Evolutionary conservation across 768 basidiomycete genomes (phyloP), one percentile per base, ranked within the genome.

Genomic region (Hygrocybe punicea): DNA sequence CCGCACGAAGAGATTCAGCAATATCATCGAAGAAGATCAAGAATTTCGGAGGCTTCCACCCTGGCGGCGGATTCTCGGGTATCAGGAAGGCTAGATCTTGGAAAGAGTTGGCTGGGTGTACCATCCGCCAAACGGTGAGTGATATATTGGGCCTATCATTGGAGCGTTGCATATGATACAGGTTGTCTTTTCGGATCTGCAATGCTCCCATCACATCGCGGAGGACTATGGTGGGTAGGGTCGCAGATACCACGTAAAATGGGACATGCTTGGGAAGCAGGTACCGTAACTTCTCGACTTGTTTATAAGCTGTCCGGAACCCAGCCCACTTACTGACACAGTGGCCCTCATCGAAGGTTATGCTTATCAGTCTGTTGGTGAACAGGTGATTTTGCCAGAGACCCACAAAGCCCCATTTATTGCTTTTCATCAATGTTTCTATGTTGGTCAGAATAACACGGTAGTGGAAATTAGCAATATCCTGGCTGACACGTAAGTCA

Each of bases 281-380:
- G 56, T 63, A 68, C 1, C 63, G 67, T 2, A 74, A 42, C 2
- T 53, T 56, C 6, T 63, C 62, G 2, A 72, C 24, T 10, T 65
- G 51, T n/a, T 36, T 45, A 55, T 77, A 79, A n/a, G 73, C 70
- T 3, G 62, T 63, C 0, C 73, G 62, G 58, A 79, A 78, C 10
- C 45, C 53, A 0, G 67, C 68, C 77, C 77, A 78, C 45, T 68
- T 62, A n/a, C 65, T 72, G 17, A 75, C 66, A 51, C 75, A 76
- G 46, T 79, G 76, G 0, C 63, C 76, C 59, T 79, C 74, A 53
- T 79, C 76, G 33, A 75, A 65, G 6, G 68, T 64, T 13, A 75
- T 55, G 57, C 64, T 63, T 10, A 76, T 57, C 4, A 71, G 51
- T 4, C 53, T 46, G 8, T 56, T 45, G 3, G 59, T 62, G 56